Evolutionary conservation across 1,284 basidiomycete genomes (phyloP), one percentile per base, ranked within the genome.

Genomic region (Mycosarcoma mackinlayi): DNA sequence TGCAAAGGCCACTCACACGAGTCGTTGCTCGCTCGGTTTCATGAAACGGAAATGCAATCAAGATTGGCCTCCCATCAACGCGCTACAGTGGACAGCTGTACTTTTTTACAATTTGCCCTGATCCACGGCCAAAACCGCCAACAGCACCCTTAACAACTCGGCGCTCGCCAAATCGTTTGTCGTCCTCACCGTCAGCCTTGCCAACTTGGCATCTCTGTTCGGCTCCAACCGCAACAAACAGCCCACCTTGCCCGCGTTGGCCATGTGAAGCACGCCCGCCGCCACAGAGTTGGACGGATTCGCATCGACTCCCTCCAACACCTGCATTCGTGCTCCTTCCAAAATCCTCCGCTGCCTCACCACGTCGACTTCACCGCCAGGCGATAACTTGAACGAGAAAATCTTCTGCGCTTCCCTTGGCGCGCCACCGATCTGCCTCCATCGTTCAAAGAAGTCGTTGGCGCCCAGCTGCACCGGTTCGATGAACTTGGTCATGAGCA

Each of bases 341-440:
- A 98, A 86, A 38, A 94, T 87, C 78, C 91, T 88, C 33, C 87
- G 86, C 77, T 96, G 88, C 80, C 88, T 89, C 10, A 84, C 85
- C 14, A 89, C 82, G 80, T 98, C 92, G 44, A 97, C 84, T 47
- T 91, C 88, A 5, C 91, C 91, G 1, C 46, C 24, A 8, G 85
- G 85, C 1, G 49, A 48, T 25, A 96, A 85, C 39, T 85, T 84
- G 73, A 98, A 90, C 0, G 90, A 88, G 84, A 97, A 96, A 64
- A 98, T 88, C 62, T 85, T 85, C 83, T 98, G 96, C 18, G 91
- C 88, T 85, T 99, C 96, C 54, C 94, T 87, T 23, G 94, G 70
- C 25, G 94, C 87, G 1, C 93, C 94, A 18, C 95, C 95, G 58
- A 98, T 97, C 77, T 97, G 86, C 84, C 93, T 93, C 96, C 96